Percentiles rank a stretch among this genome's conserved stretches.
These are phyloP conservation scores for Solanum hybrid DNA, from an alignment of 305 asterid genomes.

Conservation along the genomic window DNA sequence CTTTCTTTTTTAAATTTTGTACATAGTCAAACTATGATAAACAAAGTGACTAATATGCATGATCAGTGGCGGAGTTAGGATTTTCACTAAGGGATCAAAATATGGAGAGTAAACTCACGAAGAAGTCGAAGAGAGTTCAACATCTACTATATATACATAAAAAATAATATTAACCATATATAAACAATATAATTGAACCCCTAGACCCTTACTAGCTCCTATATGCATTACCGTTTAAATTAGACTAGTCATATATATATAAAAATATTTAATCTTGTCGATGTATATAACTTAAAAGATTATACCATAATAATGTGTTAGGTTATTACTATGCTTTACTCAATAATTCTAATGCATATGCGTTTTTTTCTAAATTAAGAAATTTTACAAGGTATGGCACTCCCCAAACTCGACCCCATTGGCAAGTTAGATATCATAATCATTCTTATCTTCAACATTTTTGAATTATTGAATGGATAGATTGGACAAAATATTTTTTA, in stretches of 20 bases:
- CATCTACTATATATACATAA: too few species aligned
- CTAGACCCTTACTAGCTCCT: background rate
- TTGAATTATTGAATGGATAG: background rate
- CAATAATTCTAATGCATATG: slow-evolving; percentile 11
- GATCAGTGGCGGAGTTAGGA: background rate
- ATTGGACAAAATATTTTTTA: background rate
- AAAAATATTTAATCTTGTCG: background rate
- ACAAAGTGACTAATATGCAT: background rate
- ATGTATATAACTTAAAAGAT: background rate
- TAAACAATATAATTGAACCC: background rate
- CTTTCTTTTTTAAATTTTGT: too few species aligned
- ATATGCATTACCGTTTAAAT: background rate
- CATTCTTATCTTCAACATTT: background rate
- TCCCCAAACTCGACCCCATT: background rate
- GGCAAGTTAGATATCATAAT: background rate
- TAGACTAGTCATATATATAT: background rate
- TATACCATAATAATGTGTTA: background rate
- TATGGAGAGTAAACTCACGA: background rate
- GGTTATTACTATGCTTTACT: background rate
- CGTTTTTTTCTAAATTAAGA: background rate
- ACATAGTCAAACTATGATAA: background rate
- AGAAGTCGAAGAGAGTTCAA: background rate
- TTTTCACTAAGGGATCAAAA: too few species aligned
- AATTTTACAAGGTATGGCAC: slow-evolving; percentile 6
- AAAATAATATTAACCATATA: background rate